phyloP scores from a whole-genome alignment of 208 protist genomes.

The Trypanosoma theileri region DNA sequence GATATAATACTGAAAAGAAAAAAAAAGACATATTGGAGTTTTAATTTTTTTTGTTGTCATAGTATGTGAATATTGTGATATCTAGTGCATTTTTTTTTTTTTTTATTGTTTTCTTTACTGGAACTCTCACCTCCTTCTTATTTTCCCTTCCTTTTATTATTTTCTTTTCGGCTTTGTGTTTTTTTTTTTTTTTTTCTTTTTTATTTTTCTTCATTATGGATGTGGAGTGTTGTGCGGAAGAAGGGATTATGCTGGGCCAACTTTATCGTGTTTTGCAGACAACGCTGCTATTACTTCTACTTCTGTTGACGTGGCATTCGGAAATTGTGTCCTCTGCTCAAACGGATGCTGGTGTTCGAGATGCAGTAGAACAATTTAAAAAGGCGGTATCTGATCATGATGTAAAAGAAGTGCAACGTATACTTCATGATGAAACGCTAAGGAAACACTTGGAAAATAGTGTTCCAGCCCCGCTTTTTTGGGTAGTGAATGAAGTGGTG shows the following conservation, averaged over 20 bases:
- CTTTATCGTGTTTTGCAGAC: neutral
- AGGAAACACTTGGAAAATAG: neutral
- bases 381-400: conserved; percentile 21
- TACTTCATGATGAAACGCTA: conserved; percentile 3
- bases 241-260: neutral
- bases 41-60: conserved; percentile 16
- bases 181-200: conserved; percentile 1
- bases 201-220: conserved; percentile 1
- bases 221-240: neutral
- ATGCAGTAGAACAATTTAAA: conserved; percentile 2
- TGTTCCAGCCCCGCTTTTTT: conserved; percentile 27
- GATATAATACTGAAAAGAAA: neutral
- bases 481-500: conserved; percentile 22
- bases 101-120: neutral
- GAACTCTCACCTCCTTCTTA: neutral
- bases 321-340: conserved; percentile 16
- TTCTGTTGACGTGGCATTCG: conserved; percentile 3
- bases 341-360: neutral
- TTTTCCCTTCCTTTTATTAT: conserved; percentile 1
- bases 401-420: conserved; percentile 14
- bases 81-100: neutral
- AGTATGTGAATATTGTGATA: neutral
- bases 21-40: neutral
- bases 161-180: neutral
- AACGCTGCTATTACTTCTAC: neutral